These are phyloP conservation scores for Exophiala alcalophila DNA, from an alignment of 2,329 filamentous ascomycete genomes.

Conservation along the genomic window DNA sequence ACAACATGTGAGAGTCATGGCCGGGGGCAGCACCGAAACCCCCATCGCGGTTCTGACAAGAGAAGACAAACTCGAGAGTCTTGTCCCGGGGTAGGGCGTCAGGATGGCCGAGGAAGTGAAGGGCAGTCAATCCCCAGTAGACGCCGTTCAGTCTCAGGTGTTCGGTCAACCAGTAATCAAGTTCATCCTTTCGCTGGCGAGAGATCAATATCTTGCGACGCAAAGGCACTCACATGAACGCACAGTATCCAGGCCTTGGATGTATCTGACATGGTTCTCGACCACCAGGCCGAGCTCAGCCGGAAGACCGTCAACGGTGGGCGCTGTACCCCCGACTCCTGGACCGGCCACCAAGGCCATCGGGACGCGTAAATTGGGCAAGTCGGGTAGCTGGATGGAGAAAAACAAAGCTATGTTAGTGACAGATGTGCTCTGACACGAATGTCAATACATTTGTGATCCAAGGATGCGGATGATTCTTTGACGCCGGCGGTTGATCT, in stretches of 20 bases:
- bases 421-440: no score
- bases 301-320: constrained; percentile 29
- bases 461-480: no score
- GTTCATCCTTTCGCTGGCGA: constrained; percentile 76
- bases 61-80: constrained; percentile 89
- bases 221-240: constrained; percentile 37
- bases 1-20: constrained; percentile 94
- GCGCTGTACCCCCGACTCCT: constrained; percentile 48
- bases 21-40: constrained; percentile 92
- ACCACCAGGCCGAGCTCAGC: constrained; percentile 52
- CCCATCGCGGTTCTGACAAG: constrained; percentile 83
- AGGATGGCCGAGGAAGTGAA: constrained; percentile 78
- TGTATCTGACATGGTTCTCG: constrained; percentile 80
- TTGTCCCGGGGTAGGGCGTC: constrained; percentile 76
- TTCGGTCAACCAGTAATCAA: constrained; percentile 97
- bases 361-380: no score
- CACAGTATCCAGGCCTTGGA: constrained; percentile 85
- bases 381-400: no score
- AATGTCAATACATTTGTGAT: no score
- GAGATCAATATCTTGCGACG: constrained; percentile 37
- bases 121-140: constrained; percentile 90
- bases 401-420: no score
- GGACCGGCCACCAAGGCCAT: constrained; percentile 63
- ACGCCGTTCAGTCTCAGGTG: constrained; percentile 92
- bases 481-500: no score